phyloP scores from a whole-genome alignment of 208 protist genomes.

The Acanthamoeba triangularis region DNA sequence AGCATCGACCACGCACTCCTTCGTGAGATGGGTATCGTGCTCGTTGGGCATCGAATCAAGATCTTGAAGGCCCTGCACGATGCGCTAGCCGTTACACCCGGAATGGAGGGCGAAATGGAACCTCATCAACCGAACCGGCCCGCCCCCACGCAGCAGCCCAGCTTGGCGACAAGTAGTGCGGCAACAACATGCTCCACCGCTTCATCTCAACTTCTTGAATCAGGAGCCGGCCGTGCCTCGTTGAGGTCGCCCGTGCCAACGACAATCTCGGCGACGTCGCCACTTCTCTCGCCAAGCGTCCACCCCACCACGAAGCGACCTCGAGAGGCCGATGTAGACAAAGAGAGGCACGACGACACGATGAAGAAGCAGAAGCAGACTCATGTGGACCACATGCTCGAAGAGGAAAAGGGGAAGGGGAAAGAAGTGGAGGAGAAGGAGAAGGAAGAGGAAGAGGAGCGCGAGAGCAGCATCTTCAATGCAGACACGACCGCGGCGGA shows the following conservation, averaged over 20 bases:
- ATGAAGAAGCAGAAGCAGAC: too few species aligned
- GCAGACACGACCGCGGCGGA: background rate
- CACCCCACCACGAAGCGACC: too few species aligned
- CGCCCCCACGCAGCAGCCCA: background rate
- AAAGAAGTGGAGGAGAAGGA: background rate
- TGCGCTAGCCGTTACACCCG: background rate
- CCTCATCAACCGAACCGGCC: background rate
- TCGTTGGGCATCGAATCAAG: slow-evolving; percentile 57
- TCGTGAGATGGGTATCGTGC: background rate
- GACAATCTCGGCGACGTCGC: too few species aligned
- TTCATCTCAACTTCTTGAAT: background rate
- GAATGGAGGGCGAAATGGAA: slow-evolving; percentile 16
- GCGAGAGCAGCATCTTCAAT: background rate
- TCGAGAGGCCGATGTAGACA: too few species aligned
- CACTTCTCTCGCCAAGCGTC: too few species aligned
- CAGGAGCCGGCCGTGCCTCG: background rate
- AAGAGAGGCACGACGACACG: too few species aligned
- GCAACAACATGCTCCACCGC: background rate
- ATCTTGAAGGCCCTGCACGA: slow-evolving; percentile 52
- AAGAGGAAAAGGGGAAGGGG: background rate
- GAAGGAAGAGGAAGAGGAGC: background rate
- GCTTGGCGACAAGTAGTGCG: background rate
- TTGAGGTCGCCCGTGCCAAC: background rate
- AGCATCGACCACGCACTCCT: slow-evolving; percentile 18
- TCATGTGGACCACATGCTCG: too few species aligned